Evolutionary conservation across 164 flowering plant genomes (phyloP), one percentile per base, ranked within the genome.

Genomic region (Liquidambar formosana): DNA sequence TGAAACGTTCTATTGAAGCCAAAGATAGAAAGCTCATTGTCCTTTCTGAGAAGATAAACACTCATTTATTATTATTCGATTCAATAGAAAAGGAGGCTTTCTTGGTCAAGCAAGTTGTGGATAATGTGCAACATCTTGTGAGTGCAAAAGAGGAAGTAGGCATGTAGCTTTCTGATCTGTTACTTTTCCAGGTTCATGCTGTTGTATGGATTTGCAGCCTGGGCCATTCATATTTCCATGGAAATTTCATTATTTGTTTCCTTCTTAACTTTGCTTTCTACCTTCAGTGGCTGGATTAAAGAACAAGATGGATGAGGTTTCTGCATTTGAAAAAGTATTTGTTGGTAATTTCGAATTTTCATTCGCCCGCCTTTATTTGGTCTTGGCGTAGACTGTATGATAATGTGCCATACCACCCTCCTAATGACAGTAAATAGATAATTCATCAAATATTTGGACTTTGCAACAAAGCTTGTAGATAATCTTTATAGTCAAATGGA

Each of bases 141-240:
- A 74, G 54, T 71, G 88, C 83, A 65, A 86, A 82, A 69, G 89
- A 86, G 77, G 78, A 84, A 62, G 63, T 80, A 84, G 92, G 92
- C 79, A 84, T 77, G 88, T 78, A 48, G 61, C 60, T 71, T 70
- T 48, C 64, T 64, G 22, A 38, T 56, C 47, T 54, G 12, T 67
- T 66, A n/a, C 45, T 18, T n/a, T 69, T 73, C 43, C 26, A 45
- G 48, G 10, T 61, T n/a, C 53, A 75, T 18, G 48, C 54, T 63
- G 13, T 27, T 18, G 5, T 65, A 13, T 48, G 26, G 44, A 62
- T 57, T 48, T 54, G n/a, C 28, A 0, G 28, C 10, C 1, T 4
- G 3, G 38, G 16, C 21, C 27, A 18, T 51, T 12, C 52, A 54
- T 19, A 15, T 1, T 64, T 33, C 48, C 11, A 43, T 51, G 3